These are phyloP conservation scores for Omphalea diandra DNA, from an alignment of 441 rosid genomes.

Conservation along the genomic window DNA sequence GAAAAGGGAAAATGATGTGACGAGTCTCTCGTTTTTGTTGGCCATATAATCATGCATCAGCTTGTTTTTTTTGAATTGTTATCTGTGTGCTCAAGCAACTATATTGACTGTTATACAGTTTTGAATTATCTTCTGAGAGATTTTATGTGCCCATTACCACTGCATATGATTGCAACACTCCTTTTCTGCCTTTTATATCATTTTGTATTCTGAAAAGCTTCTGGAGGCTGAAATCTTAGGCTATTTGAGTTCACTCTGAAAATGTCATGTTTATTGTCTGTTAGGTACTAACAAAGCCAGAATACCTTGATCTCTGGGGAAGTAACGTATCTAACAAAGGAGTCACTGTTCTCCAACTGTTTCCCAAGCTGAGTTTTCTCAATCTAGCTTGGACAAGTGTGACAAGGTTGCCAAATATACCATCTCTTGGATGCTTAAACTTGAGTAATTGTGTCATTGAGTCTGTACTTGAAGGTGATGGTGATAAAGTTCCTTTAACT, in stretches of 20 bases:
- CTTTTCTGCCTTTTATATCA: not conserved
- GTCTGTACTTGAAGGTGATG: conserved; percentile 40
- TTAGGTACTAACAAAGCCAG: conserved; percentile 71
- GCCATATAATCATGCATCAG: not conserved
- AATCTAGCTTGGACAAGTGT: conserved; percentile 80
- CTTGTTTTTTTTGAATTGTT: not conserved
- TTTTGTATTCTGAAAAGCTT: not conserved
- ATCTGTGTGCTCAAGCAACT: not conserved
- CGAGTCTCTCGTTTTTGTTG: not conserved
- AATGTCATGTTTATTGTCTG: conserved; percentile 10
- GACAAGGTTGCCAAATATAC: conserved; percentile 56
- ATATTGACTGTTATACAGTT: not conserved
- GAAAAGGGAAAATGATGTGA: no score
- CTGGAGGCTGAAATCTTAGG: not conserved
- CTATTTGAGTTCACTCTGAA: not conserved
- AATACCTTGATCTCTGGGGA: conserved; percentile 91
- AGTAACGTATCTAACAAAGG: conserved; percentile 72
- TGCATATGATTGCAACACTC: not conserved
- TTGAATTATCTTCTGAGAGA: not conserved
- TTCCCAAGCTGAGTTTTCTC: conserved; percentile 68
- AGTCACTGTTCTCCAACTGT: conserved; percentile 43
- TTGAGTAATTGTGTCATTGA: conserved; percentile 72
- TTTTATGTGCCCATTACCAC: not conserved
- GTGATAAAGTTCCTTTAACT: conserved; percentile 46
- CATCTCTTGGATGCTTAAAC: conserved; percentile 70